Percentiles rank a stretch among this genome's conserved stretches.
Evolutionary conservation across 2,329 filamentous ascomycete genomes (phyloP).

Genomic region (Neonectria hederae): DNA sequence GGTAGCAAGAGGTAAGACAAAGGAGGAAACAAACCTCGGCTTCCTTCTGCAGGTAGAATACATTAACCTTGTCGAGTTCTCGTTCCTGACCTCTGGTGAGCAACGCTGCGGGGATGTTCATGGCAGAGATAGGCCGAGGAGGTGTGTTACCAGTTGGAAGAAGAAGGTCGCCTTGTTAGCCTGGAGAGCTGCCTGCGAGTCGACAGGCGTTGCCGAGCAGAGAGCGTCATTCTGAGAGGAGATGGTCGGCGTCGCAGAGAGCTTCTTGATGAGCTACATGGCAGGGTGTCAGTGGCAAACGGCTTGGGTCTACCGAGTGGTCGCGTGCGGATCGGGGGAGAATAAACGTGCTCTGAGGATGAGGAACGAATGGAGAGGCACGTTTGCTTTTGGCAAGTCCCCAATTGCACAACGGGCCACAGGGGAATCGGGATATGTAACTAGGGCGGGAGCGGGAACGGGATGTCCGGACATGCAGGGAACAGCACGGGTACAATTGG

Average conservation of each 20-base stretch:
- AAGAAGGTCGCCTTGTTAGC: conserved; percentile 99
- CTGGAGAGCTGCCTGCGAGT: conserved; percentile 89
- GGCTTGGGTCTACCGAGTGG: conserved; percentile 23
- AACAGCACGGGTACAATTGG: not conserved
- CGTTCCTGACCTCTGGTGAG: conserved; percentile 77
- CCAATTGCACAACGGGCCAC: conserved; percentile 27
- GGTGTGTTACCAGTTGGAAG: conserved; percentile 82
- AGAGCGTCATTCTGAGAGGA: conserved; percentile 75
- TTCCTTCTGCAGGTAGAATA: conserved; percentile 97
- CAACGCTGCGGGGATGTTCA: conserved; percentile 42
- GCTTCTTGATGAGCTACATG: conserved; percentile 92
- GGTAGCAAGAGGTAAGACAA: not conserved
- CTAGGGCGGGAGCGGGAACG: conserved; percentile 21
- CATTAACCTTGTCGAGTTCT: conserved; percentile 98
- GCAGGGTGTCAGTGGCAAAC: conserved; percentile 36
- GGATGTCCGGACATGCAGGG: conserved; percentile 13
- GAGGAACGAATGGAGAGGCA: conserved; percentile 33
- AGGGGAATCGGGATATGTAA: conserved; percentile 28
- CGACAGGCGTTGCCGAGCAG: conserved; percentile 59
- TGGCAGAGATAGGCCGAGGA: conserved; percentile 31
- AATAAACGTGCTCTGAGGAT: conserved; percentile 34
- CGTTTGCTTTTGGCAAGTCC: conserved; percentile 33
- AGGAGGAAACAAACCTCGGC: conserved; percentile 75
- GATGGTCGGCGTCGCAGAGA: conserved; percentile 89
- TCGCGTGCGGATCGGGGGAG: conserved; percentile 25